Evolutionary conservation across 129 eudicot genomes (phyloP), one percentile per base, ranked within the genome.

Genomic region (Lonicera japonica): DNA sequence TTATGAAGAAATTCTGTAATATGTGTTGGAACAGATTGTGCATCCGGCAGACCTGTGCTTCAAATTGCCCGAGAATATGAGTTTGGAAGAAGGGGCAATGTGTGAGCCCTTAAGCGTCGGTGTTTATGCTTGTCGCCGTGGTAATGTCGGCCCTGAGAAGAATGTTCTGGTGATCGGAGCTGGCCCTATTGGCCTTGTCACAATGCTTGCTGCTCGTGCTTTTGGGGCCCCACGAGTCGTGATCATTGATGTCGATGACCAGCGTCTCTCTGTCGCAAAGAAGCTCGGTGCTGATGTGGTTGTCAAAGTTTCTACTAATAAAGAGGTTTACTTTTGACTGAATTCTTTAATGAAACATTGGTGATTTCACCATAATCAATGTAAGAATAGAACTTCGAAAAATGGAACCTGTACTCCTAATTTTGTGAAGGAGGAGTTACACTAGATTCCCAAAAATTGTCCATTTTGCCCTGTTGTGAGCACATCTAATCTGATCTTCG

Each of bases 1-100:
- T n/a, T n/a, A n/a, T n/a, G n/a, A n/a, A n/a, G n/a, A n/a, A 29
- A 29, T 29, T 1, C 4, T 29, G 36, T 29, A 29, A 29, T 10
- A n/a, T 60, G 12, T 25, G 9, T 61, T 47, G 56, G 60, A 46
- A 53, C 70, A 83, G 89, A 78, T 83, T 66, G 83, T 83, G 50
- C 86, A 83, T 74, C 90, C 90, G 10, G 90, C 90, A 8, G 84
- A 84, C 57, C 60, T 84, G 60, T 84, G 92, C 61, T 84, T 84
- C 48, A 84, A 81, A 48, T 77, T 84, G 25, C 92, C 92, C 5
- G 87, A 81, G 9, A 77, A 72, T 36, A 80, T 84, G 65, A 84
- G 92, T 57, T 72, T 81, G 69, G 92, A 84, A 67, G 92, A 84
- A 78, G 92, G 92, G 39, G 92, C 92, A 11, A 84, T 84, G 92